Conservation (phyloP, 441 rosid genomes). For the Populus trichocarpa region DNA sequence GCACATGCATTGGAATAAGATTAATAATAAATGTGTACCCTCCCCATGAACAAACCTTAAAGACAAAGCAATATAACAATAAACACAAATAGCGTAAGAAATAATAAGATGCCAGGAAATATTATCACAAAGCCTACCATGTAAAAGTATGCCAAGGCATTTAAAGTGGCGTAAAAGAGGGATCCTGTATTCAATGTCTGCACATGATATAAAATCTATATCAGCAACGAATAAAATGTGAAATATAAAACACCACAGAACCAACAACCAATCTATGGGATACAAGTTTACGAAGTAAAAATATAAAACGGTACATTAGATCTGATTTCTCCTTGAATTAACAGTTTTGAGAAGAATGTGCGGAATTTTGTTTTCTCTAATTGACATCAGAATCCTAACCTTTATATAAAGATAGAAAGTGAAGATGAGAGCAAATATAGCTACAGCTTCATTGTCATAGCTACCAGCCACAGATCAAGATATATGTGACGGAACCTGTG, state of each 20-base stretch:
- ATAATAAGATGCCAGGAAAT: conserved; percentile 20
- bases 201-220: conserved; percentile 29
- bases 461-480: conserved; percentile 99
- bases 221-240: conserved; percentile 20
- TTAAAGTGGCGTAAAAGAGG: conserved; percentile 93
- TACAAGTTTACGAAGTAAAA: conserved; percentile 8
- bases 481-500: conserved; percentile 96
- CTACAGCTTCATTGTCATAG: conserved; percentile 99
- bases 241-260: conserved; percentile 4
- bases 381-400: conserved; percentile 41
- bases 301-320: neutral
- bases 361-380: conserved; percentile 13
- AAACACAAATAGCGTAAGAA: conserved; percentile 14
- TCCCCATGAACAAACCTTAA: conserved; percentile 99
- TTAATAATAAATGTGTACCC: conserved; percentile 98
- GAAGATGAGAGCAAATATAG: conserved; percentile 95
- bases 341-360: conserved; percentile 12
- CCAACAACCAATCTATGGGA: neutral
- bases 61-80: conserved; percentile 13
- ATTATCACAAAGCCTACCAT: conserved; percentile 58
- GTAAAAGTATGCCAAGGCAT: conserved; percentile 90
- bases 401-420: conserved; percentile 95
- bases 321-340: neutral
- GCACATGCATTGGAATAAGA: conserved; percentile 97
- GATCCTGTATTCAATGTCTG: conserved; percentile 99